Evolutionary conservation across 352 stramenopile genomes (phyloP).

Genomic region (Pythium insidiosum): DNA sequence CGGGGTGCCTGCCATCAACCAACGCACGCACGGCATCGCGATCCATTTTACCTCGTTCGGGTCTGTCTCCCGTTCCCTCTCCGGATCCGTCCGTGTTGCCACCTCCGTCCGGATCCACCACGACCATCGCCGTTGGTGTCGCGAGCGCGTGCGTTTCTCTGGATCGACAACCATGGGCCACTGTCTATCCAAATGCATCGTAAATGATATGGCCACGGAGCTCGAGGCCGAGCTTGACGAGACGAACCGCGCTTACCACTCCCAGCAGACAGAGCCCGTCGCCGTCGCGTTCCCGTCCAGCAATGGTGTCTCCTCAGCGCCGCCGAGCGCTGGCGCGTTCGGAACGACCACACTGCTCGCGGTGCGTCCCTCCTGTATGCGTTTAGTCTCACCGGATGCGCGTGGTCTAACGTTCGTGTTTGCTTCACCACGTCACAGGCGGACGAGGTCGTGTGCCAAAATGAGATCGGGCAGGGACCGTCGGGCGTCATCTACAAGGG

Average conservation of each 20-base stretch:
- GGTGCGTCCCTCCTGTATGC: slow-evolving; percentile 21
- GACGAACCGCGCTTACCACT: slow-evolving; percentile 50
- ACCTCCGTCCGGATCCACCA: too few species aligned
- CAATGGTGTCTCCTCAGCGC: neutral
- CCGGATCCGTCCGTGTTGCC: too few species aligned
- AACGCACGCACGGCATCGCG: too few species aligned
- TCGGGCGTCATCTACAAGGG: slow-evolving; percentile 82
- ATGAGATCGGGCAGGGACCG: slow-evolving; percentile 71
- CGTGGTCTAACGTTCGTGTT: too few species aligned
- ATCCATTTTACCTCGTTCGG: too few species aligned
- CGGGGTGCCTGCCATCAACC: too few species aligned
- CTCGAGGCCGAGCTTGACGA: slow-evolving; percentile 80
- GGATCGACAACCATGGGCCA: slow-evolving; percentile 64
- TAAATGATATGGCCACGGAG: slow-evolving; percentile 78
- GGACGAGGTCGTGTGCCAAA: slow-evolving; percentile 75
- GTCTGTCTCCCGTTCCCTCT: too few species aligned
- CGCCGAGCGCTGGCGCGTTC: slow-evolving; percentile 27
- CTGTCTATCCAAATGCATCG: slow-evolving; percentile 81
- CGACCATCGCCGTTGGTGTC: too few species aligned
- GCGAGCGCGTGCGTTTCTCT: too few species aligned
- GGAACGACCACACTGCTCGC: slow-evolving; percentile 67
- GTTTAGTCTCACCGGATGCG: too few species aligned
- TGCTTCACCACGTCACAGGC: slow-evolving; percentile 23
- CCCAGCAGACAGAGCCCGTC: slow-evolving; percentile 26
- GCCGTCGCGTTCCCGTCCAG: neutral